Percentiles rank a stretch among this genome's conserved stretches.
These are phyloP conservation scores for Casuarina cunninghamiana DNA, from an alignment of 306 rosid species.

Conservation along the genomic window DNA sequence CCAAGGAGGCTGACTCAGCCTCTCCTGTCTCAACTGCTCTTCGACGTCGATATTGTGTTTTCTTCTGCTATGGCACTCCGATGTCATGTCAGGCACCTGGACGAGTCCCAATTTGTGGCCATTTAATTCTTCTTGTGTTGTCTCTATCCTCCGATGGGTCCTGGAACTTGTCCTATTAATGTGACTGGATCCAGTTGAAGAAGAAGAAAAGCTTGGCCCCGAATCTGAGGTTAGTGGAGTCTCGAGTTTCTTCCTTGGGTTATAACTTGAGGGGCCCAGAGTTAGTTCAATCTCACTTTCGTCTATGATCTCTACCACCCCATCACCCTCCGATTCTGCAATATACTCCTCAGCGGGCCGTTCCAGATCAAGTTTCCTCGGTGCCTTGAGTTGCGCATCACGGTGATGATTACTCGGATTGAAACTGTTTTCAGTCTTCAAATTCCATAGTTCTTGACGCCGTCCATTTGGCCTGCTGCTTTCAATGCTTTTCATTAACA, in stretches of 20 bases:
- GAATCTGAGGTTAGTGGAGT: conserved; percentile 59
- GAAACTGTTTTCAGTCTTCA: conserved; percentile 45
- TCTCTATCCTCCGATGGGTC: conserved; percentile 28
- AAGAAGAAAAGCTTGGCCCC: conserved; percentile 61
- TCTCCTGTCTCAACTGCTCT: conserved; percentile 51
- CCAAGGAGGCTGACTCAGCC: conserved; percentile 65
- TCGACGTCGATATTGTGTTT: conserved; percentile 37
- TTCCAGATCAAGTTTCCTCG: conserved; percentile 61
- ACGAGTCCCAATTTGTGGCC: conserved; percentile 32
- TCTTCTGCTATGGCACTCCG: conserved; percentile 34
- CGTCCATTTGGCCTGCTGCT: conserved; percentile 37
- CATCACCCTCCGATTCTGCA: conserved; percentile 36
- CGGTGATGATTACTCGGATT: conserved; percentile 32
- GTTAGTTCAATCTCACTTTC: conserved; percentile 81
- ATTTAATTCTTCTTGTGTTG: conserved; percentile 31
- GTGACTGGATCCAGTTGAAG: conserved; percentile 76
- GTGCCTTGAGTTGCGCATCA: conserved; percentile 33
- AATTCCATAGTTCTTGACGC: conserved; percentile 45
- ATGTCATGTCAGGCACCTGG: conserved; percentile 37
- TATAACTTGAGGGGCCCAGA: conserved; percentile 71
- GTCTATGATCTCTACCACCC: conserved; percentile 53
- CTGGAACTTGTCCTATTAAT: conserved; percentile 44
- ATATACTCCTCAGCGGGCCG: conserved; percentile 45
- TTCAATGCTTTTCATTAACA: conserved; percentile 62
- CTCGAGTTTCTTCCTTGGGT: conserved; percentile 51